phyloP scores from a whole-genome alignment of 2,329 filamentous ascomycete species.

The Fusarium subglutinans region DNA sequence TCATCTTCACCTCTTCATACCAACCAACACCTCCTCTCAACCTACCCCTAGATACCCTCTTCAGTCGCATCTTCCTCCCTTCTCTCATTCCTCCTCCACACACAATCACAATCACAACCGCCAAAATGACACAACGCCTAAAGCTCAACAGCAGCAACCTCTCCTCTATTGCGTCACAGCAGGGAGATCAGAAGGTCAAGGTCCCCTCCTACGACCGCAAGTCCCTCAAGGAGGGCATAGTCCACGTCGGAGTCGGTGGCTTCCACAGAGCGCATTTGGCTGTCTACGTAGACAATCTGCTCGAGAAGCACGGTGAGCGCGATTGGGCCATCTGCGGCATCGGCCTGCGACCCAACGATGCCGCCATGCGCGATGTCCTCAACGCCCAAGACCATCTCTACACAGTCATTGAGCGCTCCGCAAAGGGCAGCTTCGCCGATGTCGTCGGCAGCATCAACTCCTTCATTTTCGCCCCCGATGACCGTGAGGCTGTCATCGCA shows the following conservation, averaged over 20 bases:
- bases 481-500: constrained; percentile 60
- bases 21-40: background rate
- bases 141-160: constrained; percentile 43
- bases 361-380: constrained; percentile 60
- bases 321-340: constrained; percentile 63
- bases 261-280: constrained; percentile 65
- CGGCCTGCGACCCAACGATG: constrained; percentile 60
- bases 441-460: constrained; percentile 63
- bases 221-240: constrained; percentile 62
- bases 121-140: constrained; percentile 34
- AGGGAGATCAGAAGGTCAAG: constrained; percentile 33
- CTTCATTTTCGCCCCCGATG: constrained; percentile 61
- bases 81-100: background rate
- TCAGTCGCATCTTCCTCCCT: background rate
- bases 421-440: constrained; percentile 57
- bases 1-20: background rate
- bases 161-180: constrained; percentile 33
- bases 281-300: constrained; percentile 60
- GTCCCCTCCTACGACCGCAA: constrained; percentile 56
- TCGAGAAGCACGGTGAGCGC: constrained; percentile 55
- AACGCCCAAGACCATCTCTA: constrained; percentile 60
- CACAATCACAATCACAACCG: background rate
- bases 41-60: background rate
- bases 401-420: constrained; percentile 64
- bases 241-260: constrained; percentile 63